Conservation (phyloP, 139 green algal species). For the Chlamydomonas sphaeroides region DNA sequence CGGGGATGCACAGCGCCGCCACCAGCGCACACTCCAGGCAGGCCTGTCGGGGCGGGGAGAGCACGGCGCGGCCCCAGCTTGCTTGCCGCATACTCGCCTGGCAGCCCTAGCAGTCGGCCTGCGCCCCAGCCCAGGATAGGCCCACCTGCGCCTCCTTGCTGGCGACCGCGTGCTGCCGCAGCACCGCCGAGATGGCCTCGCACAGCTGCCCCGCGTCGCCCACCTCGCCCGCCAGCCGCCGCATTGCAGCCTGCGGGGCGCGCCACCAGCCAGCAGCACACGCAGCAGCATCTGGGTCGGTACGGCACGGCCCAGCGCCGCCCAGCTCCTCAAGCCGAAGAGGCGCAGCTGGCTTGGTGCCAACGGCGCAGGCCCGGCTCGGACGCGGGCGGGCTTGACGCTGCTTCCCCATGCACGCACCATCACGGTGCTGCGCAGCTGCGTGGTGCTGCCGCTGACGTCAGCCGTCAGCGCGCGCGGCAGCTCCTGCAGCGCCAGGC, state of each 20-base stretch:
- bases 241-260: constrained; percentile 7
- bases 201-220: constrained; percentile 37
- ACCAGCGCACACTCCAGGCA: constrained; percentile 34
- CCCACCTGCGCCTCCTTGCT: constrained; percentile 9
- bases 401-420: too few species aligned
- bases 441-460: neutral
- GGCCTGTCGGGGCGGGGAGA: neutral
- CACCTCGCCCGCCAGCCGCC: constrained; percentile 25
- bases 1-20: neutral
- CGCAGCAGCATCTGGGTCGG: too few species aligned
- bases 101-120: too few species aligned
- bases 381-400: too few species aligned
- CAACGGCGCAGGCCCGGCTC: too few species aligned
- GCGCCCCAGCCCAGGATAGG: neutral
- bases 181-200: constrained; percentile 31
- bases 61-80: too few species aligned
- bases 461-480: constrained; percentile 32
- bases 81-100: too few species aligned
- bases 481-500: constrained; percentile 48
- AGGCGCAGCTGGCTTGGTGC: too few species aligned
- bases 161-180: constrained; percentile 22
- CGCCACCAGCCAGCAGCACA: too few species aligned
- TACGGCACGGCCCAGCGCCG: too few species aligned
- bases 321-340: too few species aligned
- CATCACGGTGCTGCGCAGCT: constrained; percentile 5